These are phyloP conservation scores for Rhodotorula glutinis DNA, from an alignment of 1,284 basidiomycete genomes.

Conservation along the genomic window DNA sequence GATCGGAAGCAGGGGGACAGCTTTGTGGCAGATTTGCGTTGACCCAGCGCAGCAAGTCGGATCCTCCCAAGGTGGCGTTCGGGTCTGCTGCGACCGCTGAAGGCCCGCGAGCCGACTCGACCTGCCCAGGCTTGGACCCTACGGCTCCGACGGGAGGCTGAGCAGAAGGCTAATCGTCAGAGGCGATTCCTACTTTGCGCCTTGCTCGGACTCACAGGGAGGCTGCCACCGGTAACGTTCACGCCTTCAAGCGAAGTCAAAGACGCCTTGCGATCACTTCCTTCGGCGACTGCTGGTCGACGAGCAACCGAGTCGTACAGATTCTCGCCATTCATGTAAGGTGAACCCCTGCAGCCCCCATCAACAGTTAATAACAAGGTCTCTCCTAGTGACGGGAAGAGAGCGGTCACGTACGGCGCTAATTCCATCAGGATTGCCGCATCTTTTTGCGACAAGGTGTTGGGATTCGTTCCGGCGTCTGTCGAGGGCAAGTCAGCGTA, in stretches of 20 bases:
- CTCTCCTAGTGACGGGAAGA: too few species aligned
- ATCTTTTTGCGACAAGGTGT: slow-evolving; percentile 69
- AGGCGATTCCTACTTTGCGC: too few species aligned
- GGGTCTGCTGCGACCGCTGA: not conserved
- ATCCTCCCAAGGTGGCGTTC: slow-evolving; percentile 18
- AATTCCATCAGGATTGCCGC: slow-evolving; percentile 48
- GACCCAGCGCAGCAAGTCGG: slow-evolving; percentile 73
- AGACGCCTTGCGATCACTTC: not conserved
- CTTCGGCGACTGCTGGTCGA: not conserved
- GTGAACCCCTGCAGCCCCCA: slow-evolving; percentile 14
- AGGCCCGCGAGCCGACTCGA: too few species aligned
- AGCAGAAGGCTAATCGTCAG: too few species aligned
- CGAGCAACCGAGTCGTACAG: slow-evolving; percentile 1
- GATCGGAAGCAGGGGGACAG: slow-evolving; percentile 59
- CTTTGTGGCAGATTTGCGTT: slow-evolving; percentile 71
- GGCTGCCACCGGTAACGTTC: too few species aligned
- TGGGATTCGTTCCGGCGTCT: slow-evolving; percentile 68
- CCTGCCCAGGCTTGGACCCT: too few species aligned
- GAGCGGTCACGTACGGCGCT: slow-evolving; percentile 14
- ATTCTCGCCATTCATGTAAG: slow-evolving; percentile 27
- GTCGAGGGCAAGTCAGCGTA: slow-evolving; percentile 25
- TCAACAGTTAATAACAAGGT: too few species aligned
- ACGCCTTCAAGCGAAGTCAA: not conserved
- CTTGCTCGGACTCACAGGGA: not conserved
- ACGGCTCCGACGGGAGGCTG: not conserved